Conservation (phyloP, 768 basidiomycete species). For the Pleurotus giganteus region DNA sequence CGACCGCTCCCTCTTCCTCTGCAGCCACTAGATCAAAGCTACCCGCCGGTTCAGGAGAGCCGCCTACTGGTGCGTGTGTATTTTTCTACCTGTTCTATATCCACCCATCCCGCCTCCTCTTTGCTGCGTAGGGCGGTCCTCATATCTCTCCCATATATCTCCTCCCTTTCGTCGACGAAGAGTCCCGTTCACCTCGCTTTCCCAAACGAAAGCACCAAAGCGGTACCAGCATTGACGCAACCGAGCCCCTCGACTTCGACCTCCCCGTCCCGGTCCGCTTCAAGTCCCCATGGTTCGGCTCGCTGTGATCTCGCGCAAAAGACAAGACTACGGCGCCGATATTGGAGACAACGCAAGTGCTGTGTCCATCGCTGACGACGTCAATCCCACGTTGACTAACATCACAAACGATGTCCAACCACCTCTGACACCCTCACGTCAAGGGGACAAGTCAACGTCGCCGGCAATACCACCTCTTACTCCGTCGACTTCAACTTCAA, state of each 20-base stretch:
- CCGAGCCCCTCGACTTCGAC: not conserved
- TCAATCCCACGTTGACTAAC: not conserved
- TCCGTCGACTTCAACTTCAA: too few relatives aligned
- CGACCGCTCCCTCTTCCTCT: too few relatives aligned
- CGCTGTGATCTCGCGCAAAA: conserved; percentile 28
- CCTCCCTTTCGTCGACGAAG: too few relatives aligned
- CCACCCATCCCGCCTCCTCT: not conserved
- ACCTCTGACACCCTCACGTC: not conserved
- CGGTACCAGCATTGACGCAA: not conserved
- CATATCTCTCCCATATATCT: too few relatives aligned
- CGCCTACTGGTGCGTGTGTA: too few relatives aligned
- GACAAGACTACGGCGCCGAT: conserved; percentile 23
- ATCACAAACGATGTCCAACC: not conserved
- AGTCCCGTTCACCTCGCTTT: too few relatives aligned
- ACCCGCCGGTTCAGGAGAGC: not conserved
- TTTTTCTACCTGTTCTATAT: not conserved
- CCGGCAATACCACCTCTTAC: too few relatives aligned
- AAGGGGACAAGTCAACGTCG: not conserved
- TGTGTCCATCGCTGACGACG: not conserved
- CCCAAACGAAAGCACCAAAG: not conserved
- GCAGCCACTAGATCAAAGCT: not conserved
- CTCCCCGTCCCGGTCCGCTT: conserved; percentile 1
- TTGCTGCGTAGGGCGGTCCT: too few relatives aligned
- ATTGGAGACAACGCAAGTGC: conserved; percentile 18
- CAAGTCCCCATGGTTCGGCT: conserved; percentile 30